A percentile compares a stretch with the other conserved stretches of the same genome.
Conservation (phyloP, 2,329 filamentous ascomycete genomes). For the Ceratocystis destructans region DNA sequence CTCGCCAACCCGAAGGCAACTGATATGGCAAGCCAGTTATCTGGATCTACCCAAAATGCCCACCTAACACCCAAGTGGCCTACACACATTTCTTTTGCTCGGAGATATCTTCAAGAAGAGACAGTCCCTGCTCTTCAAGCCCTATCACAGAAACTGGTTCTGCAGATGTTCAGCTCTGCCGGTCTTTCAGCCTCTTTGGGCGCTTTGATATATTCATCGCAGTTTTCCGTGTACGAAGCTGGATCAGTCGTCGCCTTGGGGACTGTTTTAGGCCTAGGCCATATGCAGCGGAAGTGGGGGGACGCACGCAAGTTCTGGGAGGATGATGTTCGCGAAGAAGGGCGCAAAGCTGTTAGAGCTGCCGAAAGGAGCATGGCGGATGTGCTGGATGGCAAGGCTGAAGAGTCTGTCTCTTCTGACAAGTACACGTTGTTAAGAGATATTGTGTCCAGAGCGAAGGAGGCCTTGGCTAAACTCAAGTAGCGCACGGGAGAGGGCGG, state of each 20-base stretch:
- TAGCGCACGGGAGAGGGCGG: not conserved
- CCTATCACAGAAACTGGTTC: slow-evolving; percentile 57
- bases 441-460: slow-evolving; percentile 36
- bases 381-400: slow-evolving; percentile 29
- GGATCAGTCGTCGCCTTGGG: slow-evolving; percentile 49
- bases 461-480: slow-evolving; percentile 28
- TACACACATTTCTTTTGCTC: slow-evolving; percentile 55
- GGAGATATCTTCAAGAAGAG: slow-evolving; percentile 50
- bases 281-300: slow-evolving; percentile 51
- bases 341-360: slow-evolving; percentile 46
- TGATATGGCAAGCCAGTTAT: not conserved
- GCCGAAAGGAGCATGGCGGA: slow-evolving; percentile 40
- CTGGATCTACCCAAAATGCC: not conserved
- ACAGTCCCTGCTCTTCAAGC: slow-evolving; percentile 60
- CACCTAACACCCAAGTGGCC: slow-evolving; percentile 44
- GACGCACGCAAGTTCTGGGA: slow-evolving; percentile 48
- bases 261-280: slow-evolving; percentile 43
- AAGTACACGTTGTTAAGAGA: not conserved
- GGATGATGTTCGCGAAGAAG: slow-evolving; percentile 52
- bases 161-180: slow-evolving; percentile 62
- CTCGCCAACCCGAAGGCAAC: not conserved
- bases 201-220: slow-evolving; percentile 43
- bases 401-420: slow-evolving; percentile 14
- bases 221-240: slow-evolving; percentile 46
- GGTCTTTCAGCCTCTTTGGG: slow-evolving; percentile 44